Base-by-base conservation (phyloP, 495 filamentous ascomycete genomes). In the Tetracladium marchalianum region DNA sequence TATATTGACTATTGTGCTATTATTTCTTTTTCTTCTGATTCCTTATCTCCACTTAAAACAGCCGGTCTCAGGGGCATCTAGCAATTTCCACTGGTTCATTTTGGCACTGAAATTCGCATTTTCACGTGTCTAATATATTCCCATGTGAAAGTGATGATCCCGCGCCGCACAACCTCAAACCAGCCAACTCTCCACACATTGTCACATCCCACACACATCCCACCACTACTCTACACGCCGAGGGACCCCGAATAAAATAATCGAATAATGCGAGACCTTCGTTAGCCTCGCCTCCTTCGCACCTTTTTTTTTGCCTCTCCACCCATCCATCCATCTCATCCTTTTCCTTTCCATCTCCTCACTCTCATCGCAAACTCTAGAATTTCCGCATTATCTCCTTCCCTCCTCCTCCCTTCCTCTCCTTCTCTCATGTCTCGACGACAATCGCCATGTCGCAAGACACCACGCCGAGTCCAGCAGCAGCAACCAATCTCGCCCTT, bases 361-460 rank as follows among this genome's bases (percentile, higher is more conserved):
- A 22, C 35, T 19, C 34, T 33, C 19, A 46, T 27, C 10, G n/a
- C 35, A n/a, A n/a, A n/a, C n/a, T n/a, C n/a, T n/a, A n/a, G n/a
- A n/a, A n/a, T n/a, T n/a, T n/a, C n/a, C 32, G 11, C 24, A 37
- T 11, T 11, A 13, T 11, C 32, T 40, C 32, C 27, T 35, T 31
- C 34, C 15, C 27, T 19, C n/a, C 43, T 37, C 34, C 32, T 39
- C 27, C 34, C 34, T 46, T 37, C 13, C 31, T 44, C 52, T 46
- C 50, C 41, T 52, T 55, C 50, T 52, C 52, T 47, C 45, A 47
- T 52, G 52, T 38, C 35, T 2, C 35, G 13, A 27, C 22, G 22
- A 53, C 27, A 38, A 31, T 18, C 47, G 47, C 50, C 54, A 43
- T 44, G 22, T 27, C 22, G 22, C 22, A 27, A 27, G 22, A 27